Conservation (phyloP, 352 stramenopile genomes). For the Pythium dissimile region DNA sequence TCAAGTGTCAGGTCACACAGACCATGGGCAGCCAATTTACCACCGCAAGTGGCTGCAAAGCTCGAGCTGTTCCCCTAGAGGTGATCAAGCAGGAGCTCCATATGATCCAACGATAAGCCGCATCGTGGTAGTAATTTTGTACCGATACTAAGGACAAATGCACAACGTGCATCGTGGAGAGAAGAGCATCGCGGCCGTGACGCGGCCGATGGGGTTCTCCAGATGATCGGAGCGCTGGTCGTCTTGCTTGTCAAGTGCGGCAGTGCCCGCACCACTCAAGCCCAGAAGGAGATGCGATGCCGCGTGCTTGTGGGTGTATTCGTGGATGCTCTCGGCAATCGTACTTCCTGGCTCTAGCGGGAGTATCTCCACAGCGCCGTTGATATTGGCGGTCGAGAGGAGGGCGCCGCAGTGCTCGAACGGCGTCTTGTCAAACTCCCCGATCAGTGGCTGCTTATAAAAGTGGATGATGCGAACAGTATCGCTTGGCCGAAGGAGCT, state of each 20-base stretch:
- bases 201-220: conserved; percentile 27
- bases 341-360: conserved; percentile 34
- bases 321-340: conserved; percentile 49
- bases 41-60: conserved; percentile 16
- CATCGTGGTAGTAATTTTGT: neutral
- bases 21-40: conserved; percentile 15
- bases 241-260: neutral
- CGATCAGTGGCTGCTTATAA: conserved; percentile 43
- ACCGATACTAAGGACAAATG: conserved; percentile 37
- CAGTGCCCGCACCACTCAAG: conserved; percentile 25
- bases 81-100: conserved; percentile 14
- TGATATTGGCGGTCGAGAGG: conserved; percentile 26
- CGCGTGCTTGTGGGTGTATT: conserved; percentile 33
- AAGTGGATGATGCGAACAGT: conserved; percentile 57
- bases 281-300: conserved; percentile 53
- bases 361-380: conserved; percentile 37
- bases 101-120: neutral
- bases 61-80: conserved; percentile 25
- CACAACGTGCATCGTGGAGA: conserved; percentile 52
- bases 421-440: conserved; percentile 26
- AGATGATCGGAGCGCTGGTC: neutral
- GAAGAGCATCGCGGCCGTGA: conserved; percentile 45
- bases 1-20: too few species aligned
- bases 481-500: conserved; percentile 49
- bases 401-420: conserved; percentile 36